phyloP scores from a whole-genome alignment of 129 eudicot species.

The Flaveria sonorensis region DNA sequence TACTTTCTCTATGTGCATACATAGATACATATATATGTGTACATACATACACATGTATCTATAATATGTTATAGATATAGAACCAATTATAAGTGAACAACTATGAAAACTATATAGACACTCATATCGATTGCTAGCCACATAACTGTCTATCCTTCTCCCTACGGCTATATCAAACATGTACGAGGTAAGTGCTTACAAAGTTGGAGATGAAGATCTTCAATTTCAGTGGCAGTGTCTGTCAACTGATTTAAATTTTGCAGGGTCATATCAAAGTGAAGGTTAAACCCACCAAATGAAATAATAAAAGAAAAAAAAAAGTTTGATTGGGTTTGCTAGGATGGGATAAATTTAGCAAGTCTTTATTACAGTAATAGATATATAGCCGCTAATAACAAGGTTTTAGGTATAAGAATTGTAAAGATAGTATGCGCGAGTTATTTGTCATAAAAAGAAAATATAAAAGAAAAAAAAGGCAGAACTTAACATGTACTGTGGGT shows the following conservation, averaged over 20 bases:
- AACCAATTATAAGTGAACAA: too few species aligned
- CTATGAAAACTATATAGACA: too few species aligned
- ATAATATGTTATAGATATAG: too few species aligned
- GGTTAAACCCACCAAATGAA: not conserved
- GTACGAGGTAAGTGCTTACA: not conserved
- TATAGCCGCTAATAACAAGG: not conserved
- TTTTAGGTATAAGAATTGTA: not conserved
- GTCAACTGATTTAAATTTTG: not conserved
- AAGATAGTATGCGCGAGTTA: not conserved
- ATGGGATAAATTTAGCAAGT: not conserved
- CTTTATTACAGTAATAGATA: not conserved
- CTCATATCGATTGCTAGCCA: too few species aligned
- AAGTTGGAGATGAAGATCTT: not conserved
- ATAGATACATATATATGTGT: too few species aligned
- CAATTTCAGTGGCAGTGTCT: not conserved
- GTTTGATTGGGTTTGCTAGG: not conserved
- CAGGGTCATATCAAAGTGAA: too few species aligned
- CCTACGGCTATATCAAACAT: too few species aligned
- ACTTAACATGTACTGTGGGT: constrained; percentile 20
- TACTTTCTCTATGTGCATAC: too few species aligned
- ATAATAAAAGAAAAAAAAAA: too few species aligned
- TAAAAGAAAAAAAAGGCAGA: not conserved
- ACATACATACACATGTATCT: too few species aligned
- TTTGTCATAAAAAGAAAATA: not conserved
- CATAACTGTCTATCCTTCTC: not conserved